Percentiles rank a stretch among this genome's conserved stretches.
These are phyloP conservation scores for Ambrosia hybrid DNA, from an alignment of 140 eudicot species.

Conservation along the genomic window DNA sequence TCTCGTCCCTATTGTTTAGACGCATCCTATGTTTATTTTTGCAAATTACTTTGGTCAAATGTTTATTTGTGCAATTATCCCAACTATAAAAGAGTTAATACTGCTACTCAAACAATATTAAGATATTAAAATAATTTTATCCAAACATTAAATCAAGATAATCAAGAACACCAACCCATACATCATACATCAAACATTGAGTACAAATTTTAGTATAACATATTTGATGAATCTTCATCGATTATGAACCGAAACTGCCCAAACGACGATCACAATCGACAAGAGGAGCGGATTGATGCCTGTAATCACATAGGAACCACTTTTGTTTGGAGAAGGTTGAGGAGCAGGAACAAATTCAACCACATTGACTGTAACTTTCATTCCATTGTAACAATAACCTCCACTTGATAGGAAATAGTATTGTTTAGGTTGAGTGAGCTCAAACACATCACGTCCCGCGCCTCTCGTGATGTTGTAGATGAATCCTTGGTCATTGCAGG, in stretches of 20 bases:
- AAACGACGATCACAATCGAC: conserved; percentile 13
- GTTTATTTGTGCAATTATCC: no score
- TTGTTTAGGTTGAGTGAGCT: conserved; percentile 48
- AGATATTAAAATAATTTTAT: background rate
- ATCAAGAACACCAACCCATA: background rate
- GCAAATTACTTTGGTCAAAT: no score
- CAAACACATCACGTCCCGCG: conserved; percentile 61
- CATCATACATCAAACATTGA: background rate
- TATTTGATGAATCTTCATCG: conserved; percentile 7
- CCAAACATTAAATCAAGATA: background rate
- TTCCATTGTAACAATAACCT: conserved; percentile 61
- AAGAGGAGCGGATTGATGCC: conserved; percentile 7
- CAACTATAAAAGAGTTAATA: no score
- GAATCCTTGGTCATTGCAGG: conserved; percentile 49
- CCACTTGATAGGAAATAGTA: conserved; percentile 64
- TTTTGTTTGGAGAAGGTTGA: conserved; percentile 31
- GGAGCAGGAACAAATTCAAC: conserved; percentile 33
- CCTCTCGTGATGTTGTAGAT: conserved; percentile 57
- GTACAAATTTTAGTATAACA: background rate
- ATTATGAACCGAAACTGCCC: conserved; percentile 13
- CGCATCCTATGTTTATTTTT: no score
- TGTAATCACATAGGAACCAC: conserved; percentile 9
- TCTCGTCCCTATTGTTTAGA: no score
- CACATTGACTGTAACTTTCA: conserved; percentile 55
- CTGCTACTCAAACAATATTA: no score